Percentiles rank a stretch among this genome's conserved stretches.
Conservation (phyloP, 2,329 filamentous ascomycete genomes). For the Capronia coronata region DNA sequence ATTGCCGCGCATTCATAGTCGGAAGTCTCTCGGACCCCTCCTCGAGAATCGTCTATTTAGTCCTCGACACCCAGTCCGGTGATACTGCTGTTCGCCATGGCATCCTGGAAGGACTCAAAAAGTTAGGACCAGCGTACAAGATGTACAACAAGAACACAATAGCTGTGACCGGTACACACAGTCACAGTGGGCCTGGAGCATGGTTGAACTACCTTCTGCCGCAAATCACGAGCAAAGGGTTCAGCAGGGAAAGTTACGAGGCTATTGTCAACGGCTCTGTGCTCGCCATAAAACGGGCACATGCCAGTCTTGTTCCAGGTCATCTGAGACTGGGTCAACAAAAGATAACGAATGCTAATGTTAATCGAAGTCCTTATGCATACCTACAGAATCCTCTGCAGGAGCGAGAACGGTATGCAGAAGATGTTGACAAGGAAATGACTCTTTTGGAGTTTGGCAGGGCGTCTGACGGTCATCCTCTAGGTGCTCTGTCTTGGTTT, state of each 20-base stretch:
- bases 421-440: constrained; percentile 66
- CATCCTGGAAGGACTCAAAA: constrained; percentile 67
- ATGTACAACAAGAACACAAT: constrained; percentile 74
- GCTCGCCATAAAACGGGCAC: constrained; percentile 73
- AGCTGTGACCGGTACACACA: constrained; percentile 87
- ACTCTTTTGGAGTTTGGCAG: constrained; percentile 73
- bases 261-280: constrained; percentile 84
- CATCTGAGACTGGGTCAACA: constrained; percentile 64
- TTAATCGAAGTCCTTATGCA: constrained; percentile 81
- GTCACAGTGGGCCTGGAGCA: constrained; percentile 81
- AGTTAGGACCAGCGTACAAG: constrained; percentile 64
- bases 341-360: constrained; percentile 67
- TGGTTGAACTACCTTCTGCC: constrained; percentile 94
- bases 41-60: constrained; percentile 77
- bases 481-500: constrained; percentile 84
- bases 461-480: constrained; percentile 65
- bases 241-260: constrained; percentile 76
- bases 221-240: constrained; percentile 82
- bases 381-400: constrained; percentile 77
- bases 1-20: constrained; percentile 84
- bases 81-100: constrained; percentile 84
- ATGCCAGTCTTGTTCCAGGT: constrained; percentile 63
- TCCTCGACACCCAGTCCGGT: constrained; percentile 79
- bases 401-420: constrained; percentile 64
- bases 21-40: constrained; percentile 58